Percentiles rank a stretch among this genome's conserved stretches.
These are phyloP conservation scores for Aschersonia sp. DNA, from an alignment of 2,329 filamentous ascomycete species.

Conservation along the genomic window DNA sequence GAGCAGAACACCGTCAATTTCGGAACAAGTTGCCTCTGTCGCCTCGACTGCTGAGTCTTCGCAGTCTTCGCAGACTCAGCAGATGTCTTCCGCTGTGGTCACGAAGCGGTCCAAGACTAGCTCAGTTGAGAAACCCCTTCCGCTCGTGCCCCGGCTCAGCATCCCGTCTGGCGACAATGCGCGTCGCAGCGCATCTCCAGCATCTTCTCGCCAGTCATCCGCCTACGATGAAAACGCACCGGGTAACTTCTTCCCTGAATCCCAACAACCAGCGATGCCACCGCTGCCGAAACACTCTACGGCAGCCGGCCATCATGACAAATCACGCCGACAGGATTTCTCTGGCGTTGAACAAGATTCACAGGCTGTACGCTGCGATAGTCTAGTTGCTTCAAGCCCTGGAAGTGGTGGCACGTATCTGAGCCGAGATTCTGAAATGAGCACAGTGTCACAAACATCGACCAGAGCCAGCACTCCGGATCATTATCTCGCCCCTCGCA, in stretches of 20 bases:
- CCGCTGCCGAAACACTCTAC: slow-evolving; percentile 44
- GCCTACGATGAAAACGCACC: slow-evolving; percentile 25
- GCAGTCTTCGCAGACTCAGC: slow-evolving; percentile 17
- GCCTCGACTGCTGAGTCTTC: slow-evolving; percentile 25
- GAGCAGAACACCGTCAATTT: slow-evolving; percentile 15
- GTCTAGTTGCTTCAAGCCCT: slow-evolving; percentile 59
- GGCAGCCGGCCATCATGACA: slow-evolving; percentile 29
- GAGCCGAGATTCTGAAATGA: slow-evolving; percentile 70
- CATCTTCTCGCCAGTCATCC: slow-evolving; percentile 28
- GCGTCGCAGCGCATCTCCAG: slow-evolving; percentile 17
- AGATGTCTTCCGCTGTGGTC: slow-evolving; percentile 11
- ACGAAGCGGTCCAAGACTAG: slow-evolving; percentile 21
- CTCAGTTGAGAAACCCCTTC: slow-evolving; percentile 52
- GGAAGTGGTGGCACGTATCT: slow-evolving; percentile 68
- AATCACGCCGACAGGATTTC: slow-evolving; percentile 25
- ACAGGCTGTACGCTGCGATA: slow-evolving; percentile 47
- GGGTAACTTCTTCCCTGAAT: slow-evolving; percentile 29
- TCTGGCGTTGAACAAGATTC: slow-evolving; percentile 34
- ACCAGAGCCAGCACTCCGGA: slow-evolving; percentile 85
- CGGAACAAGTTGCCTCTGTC: slow-evolving; percentile 20
- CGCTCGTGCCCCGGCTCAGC: slow-evolving; percentile 45
- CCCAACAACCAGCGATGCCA: slow-evolving; percentile 34
- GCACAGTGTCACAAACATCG: slow-evolving; percentile 66
- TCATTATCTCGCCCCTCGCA: slow-evolving; percentile 34
- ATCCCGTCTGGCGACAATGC: slow-evolving; percentile 18